Base-by-base conservation (phyloP, 2,329 filamentous ascomycete genomes). In the Claviceps capensis region DNA sequence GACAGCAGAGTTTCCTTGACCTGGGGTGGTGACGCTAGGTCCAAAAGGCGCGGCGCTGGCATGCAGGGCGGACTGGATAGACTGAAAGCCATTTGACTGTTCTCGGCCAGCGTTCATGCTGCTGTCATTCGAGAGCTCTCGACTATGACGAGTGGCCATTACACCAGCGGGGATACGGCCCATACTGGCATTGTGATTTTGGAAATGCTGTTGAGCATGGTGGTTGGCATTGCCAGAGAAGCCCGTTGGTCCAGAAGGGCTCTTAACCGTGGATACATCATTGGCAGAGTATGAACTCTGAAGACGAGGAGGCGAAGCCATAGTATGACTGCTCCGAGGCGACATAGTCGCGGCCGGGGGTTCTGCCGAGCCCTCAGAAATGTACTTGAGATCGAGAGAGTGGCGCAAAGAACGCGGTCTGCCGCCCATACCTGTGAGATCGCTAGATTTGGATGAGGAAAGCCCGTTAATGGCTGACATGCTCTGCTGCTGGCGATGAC, bases 231-330 rank as follows among this genome's bases (percentile, higher is more conserved):
- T 77, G 61, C 64, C 64, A 37, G 66, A 65, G 51, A 69, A 62
- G 52, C 67, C 62, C 37, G 63, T 61, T 47, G 76, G 67, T 47
- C 70, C 74, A 51, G 78, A 76, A 51, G 78, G 73, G 58, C 76
- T 84, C 77, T 93, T 95, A 62, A 89, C 74, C 7, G 89, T 94
- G 4, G 89, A 86, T 19, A 96, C 76, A 62, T 97, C 90, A 66
- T 86, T 93, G 51, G 88, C 82, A 9, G 93, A 96, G 71, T 87
- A 96, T 0, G 91, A 96, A 45, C 86, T 83, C 68, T 90, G 86
- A 53, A 95, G 69, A 72, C 87, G 88, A 34, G 84, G 81, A 38
- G 85, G 79, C 50, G 79, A 79, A 26, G 79, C 74, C 65, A 85
- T 77, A 4, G 30, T 34, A 54, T 77, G 73, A 53, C 64, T 77